Conservation (phyloP, 2,329 filamentous ascomycete species). For the Aspergillus persii region DNA sequence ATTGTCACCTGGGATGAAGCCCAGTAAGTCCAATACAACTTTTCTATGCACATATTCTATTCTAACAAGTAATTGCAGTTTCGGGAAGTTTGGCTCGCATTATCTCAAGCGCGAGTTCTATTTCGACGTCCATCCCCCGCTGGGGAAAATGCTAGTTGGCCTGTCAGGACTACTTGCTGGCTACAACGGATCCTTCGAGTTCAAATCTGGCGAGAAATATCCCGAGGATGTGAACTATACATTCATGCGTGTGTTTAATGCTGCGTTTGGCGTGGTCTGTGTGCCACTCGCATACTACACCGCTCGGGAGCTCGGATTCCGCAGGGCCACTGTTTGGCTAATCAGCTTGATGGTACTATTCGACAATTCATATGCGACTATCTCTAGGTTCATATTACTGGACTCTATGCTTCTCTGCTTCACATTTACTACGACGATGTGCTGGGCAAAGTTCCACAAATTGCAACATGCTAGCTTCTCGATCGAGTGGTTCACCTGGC, state of each 20-base stretch:
- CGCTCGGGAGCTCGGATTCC: constrained; percentile 83
- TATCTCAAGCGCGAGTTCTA: constrained; percentile 99
- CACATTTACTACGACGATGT: constrained; percentile 95
- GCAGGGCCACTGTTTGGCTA: constrained; percentile 85
- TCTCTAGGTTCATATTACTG: constrained; percentile 95
- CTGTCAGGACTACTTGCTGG: constrained; percentile 93
- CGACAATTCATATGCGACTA: constrained; percentile 99
- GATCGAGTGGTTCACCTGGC: constrained; percentile 89
- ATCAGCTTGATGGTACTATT: constrained; percentile 96
- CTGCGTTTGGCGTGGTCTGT: constrained; percentile 87
- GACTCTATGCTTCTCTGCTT: constrained; percentile 99
- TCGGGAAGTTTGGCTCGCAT: constrained; percentile 90
- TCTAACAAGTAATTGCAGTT: constrained; percentile 28
- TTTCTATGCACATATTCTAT: not conserved
- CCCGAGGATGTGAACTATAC: constrained; percentile 93
- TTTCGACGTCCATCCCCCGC: constrained; percentile 93
- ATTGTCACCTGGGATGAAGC: constrained; percentile 77
- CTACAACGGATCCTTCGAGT: constrained; percentile 99
- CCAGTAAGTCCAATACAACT: constrained; percentile 53
- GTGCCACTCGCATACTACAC: constrained; percentile 95
- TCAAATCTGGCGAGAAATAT: constrained; percentile 97
- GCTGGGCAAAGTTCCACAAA: constrained; percentile 95
- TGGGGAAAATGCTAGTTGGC: constrained; percentile 98
- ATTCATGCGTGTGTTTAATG: constrained; percentile 98
- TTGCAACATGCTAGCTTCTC: constrained; percentile 84